Evolutionary conservation across 768 basidiomycete genomes (phyloP), one percentile per base, ranked within the genome.

Genomic region (Russula vinacea): DNA sequence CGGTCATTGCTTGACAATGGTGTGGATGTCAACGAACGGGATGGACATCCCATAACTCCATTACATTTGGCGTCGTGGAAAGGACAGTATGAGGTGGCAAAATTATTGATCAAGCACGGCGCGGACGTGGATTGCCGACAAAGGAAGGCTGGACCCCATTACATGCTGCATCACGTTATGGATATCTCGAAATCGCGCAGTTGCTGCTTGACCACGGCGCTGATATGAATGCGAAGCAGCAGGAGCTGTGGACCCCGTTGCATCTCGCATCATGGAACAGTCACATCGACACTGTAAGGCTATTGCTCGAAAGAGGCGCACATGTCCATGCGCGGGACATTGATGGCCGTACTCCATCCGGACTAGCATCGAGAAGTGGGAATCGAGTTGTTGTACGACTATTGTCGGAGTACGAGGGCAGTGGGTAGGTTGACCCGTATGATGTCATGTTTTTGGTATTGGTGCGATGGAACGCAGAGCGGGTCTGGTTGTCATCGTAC

Each of bases 61-160:
- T 55, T 61, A 6, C 10, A 37, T 3, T 0, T n/a, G 3, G 53
- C 53, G 7, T 62, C 60, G 17, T 0, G 2, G 11, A 3, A 13
- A 0, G 60, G 52, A 19, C 22, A 26, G 0, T 0, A n/a, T 4
- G 42, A 54, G 2, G 29, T 54, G 5, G 61, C 47, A 2, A 17
- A 26, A 13, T 39, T 56, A 14, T 29, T 62, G 26, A 22, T 62
- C 29, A 29, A 51, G 5, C 6, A 16, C 8, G 62, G 62, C 35
- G 62, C 55, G 1, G 62, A 62, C 9, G 56, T 62, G 19, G 51
- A 57, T 29, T 35, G 13, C 17, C 24, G 29, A 5, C 16, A 17
- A 42, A 26, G 24, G 1, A 9, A 4, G 56, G 44, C 13, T 9
- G 11, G 32, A 47, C 32, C n/a, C 29, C 56, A 17, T 45, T 58